These are phyloP conservation scores for Glonium stellatum DNA, from an alignment of 495 filamentous ascomycete species.

Conservation along the genomic window DNA sequence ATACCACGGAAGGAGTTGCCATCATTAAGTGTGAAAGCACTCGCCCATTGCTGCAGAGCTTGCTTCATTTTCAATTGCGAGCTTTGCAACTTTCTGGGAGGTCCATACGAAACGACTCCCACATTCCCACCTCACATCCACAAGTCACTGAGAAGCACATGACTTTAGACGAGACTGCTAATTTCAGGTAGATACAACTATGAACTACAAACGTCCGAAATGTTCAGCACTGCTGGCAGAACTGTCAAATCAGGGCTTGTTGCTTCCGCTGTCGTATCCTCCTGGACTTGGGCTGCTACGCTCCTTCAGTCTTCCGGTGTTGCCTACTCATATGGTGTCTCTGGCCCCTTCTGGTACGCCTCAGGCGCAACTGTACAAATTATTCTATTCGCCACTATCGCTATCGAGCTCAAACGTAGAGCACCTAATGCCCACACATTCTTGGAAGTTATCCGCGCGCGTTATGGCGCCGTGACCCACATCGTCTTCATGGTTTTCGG, in stretches of 20 bases:
- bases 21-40: neutral
- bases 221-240: conserved; percentile 91
- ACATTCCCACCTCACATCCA: no score
- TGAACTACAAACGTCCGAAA: conserved; percentile 93
- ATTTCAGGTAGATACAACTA: conserved; percentile 61
- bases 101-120: no score
- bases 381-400: conserved; percentile 84
- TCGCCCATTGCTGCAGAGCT: neutral
- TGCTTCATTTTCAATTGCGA: no score
- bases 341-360: conserved; percentile 88
- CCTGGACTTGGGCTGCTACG: conserved; percentile 91
- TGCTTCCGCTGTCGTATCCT: conserved; percentile 90
- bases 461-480: conserved; percentile 48
- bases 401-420: conserved; percentile 83
- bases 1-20: no score
- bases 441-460: conserved; percentile 48
- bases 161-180: neutral
- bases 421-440: conserved; percentile 53
- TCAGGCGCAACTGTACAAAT: conserved; percentile 66
- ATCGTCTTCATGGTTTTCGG: conserved; percentile 46
- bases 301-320: conserved; percentile 78
- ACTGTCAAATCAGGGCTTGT: conserved; percentile 93
- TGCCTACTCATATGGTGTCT: conserved; percentile 87
- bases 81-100: no score
- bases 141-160: no score